phyloP scores from a whole-genome alignment of 106 monocot genomes.

The Iris macrosiphon region DNA sequence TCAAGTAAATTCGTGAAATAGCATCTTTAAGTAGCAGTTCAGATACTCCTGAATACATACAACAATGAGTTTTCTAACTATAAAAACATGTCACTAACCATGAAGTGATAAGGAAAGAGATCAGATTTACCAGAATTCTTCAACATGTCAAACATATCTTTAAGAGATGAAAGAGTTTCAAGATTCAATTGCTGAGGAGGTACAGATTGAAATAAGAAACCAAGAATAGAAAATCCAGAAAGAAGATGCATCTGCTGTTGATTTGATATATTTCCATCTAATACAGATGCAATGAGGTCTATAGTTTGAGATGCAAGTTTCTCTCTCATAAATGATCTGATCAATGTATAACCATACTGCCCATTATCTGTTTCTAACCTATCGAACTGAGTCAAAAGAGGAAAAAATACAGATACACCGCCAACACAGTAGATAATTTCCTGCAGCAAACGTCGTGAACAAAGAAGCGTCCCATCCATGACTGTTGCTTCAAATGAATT shows the following conservation, averaged over 20 bases:
- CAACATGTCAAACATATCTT: slow-evolving; percentile 69
- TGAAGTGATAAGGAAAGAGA: neutral
- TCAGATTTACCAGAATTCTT: slow-evolving; percentile 41
- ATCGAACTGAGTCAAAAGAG: slow-evolving; percentile 70
- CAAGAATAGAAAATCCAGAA: slow-evolving; percentile 88
- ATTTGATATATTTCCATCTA: slow-evolving; percentile 88
- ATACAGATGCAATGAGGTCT: slow-evolving; percentile 78
- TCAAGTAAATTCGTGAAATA: slow-evolving; percentile 72
- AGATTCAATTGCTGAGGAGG: slow-evolving; percentile 70
- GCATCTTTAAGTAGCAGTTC: slow-evolving; percentile 80
- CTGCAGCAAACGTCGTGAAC: slow-evolving; percentile 80
- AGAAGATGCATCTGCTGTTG: slow-evolving; percentile 96
- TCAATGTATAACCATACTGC: slow-evolving; percentile 21
- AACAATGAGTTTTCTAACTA: neutral
- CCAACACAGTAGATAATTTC: slow-evolving; percentile 99
- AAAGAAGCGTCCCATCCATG: slow-evolving; percentile 79
- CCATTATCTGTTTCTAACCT: slow-evolving; percentile 21
- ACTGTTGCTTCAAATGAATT: slow-evolving; percentile 52
- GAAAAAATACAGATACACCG: slow-evolving; percentile 93
- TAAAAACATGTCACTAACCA: neutral
- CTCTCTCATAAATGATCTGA: slow-evolving; percentile 30
- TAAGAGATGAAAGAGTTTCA: slow-evolving; percentile 70
- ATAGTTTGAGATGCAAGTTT: slow-evolving; percentile 73
- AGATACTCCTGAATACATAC: slow-evolving; percentile 47
- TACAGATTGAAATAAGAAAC: slow-evolving; percentile 85